Conservation (phyloP, 148 eudicot species). For the Pharnaceum exiguum region DNA sequence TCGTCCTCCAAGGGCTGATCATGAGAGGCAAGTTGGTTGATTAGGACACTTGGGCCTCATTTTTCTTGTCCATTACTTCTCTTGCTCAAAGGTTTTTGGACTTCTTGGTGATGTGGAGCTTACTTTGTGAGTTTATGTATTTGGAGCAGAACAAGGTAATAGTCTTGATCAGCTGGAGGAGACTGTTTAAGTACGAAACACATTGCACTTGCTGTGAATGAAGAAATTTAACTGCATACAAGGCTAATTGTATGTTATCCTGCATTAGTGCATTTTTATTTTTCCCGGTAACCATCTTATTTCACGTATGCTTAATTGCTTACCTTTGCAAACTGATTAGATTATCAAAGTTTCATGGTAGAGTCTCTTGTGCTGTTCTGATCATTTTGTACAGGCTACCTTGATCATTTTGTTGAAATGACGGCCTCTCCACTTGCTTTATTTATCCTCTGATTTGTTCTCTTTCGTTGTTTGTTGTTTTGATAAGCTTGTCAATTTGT, state of each 20-base stretch:
- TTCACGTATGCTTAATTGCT: neutral
- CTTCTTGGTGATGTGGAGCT: too few species aligned
- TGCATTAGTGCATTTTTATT: neutral
- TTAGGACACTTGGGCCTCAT: neutral
- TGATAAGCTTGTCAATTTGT: too few species aligned
- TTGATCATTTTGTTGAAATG: too few species aligned
- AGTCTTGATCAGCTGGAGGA: constrained; percentile 89
- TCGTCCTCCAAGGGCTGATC: constrained; percentile 78
- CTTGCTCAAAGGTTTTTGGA: neutral
- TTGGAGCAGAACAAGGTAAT: constrained; percentile 85
- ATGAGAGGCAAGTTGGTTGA: constrained; percentile 68
- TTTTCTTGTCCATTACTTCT: neutral
- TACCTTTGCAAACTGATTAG: too few species aligned
- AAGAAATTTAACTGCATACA: constrained; percentile 82
- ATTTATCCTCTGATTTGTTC: too few species aligned
- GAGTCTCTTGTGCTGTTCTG: too few species aligned
- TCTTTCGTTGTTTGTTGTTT: too few species aligned
- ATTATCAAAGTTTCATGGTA: too few species aligned
- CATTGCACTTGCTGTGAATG: constrained; percentile 88
- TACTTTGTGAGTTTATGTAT: too few species aligned
- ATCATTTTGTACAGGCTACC: too few species aligned
- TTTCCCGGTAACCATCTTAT: neutral
- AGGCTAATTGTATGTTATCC: constrained; percentile 63
- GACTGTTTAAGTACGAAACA: constrained; percentile 87
- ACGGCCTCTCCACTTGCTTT: too few species aligned